Percentiles rank a stretch among this genome's conserved stretches.
Evolutionary conservation across 2,329 filamentous ascomycete genomes (phyloP).

Genomic region (Bipolaris bicolor): DNA sequence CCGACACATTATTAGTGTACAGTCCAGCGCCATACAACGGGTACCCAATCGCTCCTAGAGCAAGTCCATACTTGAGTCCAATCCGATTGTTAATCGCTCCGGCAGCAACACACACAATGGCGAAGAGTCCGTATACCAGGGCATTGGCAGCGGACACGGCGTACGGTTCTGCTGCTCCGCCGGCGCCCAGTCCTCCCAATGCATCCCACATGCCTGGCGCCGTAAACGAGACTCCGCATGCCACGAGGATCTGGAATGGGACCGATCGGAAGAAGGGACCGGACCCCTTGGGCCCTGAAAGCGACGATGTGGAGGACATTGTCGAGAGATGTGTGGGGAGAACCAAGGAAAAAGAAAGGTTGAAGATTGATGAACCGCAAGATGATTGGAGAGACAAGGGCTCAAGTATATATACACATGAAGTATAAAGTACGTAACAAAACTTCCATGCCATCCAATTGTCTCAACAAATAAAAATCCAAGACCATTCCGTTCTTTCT

Average conservation of each 20-base stretch:
- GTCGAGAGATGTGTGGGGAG: neutral
- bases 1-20: slow-evolving; percentile 49
- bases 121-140: slow-evolving; percentile 42
- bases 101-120: slow-evolving; percentile 40
- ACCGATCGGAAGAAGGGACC: slow-evolving; percentile 41
- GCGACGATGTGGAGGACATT: slow-evolving; percentile 21
- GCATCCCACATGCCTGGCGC: slow-evolving; percentile 47
- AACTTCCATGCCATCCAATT: too few species aligned
- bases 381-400: too few species aligned
- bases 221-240: slow-evolving; percentile 44
- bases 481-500: too few species aligned
- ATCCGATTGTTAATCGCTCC: slow-evolving; percentile 50
- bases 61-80: slow-evolving; percentile 43
- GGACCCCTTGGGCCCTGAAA: slow-evolving; percentile 20
- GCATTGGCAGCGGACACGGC: slow-evolving; percentile 45
- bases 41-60: slow-evolving; percentile 53
- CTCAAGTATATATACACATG: too few species aligned
- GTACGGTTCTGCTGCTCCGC: slow-evolving; percentile 44
- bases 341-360: neutral
- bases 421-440: too few species aligned
- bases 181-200: slow-evolving; percentile 41
- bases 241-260: slow-evolving; percentile 42
- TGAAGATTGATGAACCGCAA: too few species aligned
- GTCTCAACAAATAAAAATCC: too few species aligned
- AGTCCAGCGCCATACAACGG: slow-evolving; percentile 51